Conservation (phyloP, 2,329 filamentous ascomycete species). For the Hypomyces rosellus region DNA sequence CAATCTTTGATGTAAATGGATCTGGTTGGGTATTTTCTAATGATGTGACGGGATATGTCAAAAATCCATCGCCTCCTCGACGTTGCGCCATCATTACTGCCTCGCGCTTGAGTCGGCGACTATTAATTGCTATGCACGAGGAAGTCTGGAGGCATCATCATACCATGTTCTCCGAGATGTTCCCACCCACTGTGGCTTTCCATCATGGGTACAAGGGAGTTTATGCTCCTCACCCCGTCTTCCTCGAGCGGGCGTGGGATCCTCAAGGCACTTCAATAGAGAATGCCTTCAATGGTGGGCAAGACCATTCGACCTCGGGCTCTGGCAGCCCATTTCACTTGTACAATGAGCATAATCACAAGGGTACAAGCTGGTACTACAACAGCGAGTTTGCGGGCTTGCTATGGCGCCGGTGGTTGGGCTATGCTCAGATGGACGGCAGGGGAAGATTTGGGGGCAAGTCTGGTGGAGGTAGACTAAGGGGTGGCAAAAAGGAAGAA, state of each 20-base stretch:
- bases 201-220: slow-evolving; percentile 75
- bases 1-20: slow-evolving; percentile 63
- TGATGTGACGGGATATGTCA: slow-evolving; percentile 64
- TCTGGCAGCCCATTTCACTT: slow-evolving; percentile 60
- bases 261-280: slow-evolving; percentile 58
- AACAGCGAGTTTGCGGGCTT: slow-evolving; percentile 69
- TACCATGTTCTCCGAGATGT: slow-evolving; percentile 77
- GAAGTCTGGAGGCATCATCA: slow-evolving; percentile 62
- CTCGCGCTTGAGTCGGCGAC: slow-evolving; percentile 57
- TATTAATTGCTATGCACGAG: slow-evolving; percentile 67
- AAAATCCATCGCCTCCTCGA: slow-evolving; percentile 45
- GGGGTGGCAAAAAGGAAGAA: slow-evolving; percentile 49
- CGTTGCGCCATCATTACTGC: slow-evolving; percentile 68
- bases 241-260: slow-evolving; percentile 68
- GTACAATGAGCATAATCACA: slow-evolving; percentile 75
- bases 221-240: slow-evolving; percentile 76
- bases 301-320: slow-evolving; percentile 59
- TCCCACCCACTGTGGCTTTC: slow-evolving; percentile 61
- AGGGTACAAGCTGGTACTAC: slow-evolving; percentile 79
- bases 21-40: slow-evolving; percentile 69
- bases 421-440: slow-evolving; percentile 48
- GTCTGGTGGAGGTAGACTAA: slow-evolving; percentile 39
- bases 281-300: slow-evolving; percentile 70
- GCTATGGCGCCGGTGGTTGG: slow-evolving; percentile 75
- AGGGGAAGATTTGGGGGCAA: slow-evolving; percentile 43